These are phyloP conservation scores for Penicillium bialowiezense DNA, from an alignment of 495 filamentous ascomycete genomes.

Conservation along the genomic window DNA sequence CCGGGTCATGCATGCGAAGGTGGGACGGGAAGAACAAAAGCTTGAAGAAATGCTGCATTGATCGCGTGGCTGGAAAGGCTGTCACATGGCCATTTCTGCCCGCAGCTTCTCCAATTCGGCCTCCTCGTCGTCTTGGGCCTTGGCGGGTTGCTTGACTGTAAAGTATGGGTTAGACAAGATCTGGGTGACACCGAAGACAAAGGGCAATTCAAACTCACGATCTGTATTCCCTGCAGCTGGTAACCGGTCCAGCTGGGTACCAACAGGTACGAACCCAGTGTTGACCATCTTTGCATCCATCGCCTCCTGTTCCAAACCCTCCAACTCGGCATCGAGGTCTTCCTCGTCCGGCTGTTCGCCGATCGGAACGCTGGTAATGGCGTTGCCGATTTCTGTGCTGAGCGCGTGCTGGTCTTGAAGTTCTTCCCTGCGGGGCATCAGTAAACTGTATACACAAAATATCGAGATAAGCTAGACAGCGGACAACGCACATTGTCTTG, in stretches of 20 bases:
- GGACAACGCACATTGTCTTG: conserved; percentile 76
- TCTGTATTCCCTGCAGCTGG: conserved; percentile 69
- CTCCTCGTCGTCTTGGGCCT: conserved; percentile 87
- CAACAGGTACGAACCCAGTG: conserved; percentile 74
- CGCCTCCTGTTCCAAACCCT: conserved; percentile 75
- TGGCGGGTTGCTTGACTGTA: conserved; percentile 37
- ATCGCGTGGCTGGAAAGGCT: background rate
- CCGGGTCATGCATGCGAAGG: conserved; percentile 5
- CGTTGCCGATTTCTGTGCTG: conserved; percentile 85
- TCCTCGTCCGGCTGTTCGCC: conserved; percentile 78
- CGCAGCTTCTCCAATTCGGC: conserved; percentile 90
- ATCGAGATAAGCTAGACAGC: background rate
- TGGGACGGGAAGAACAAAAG: conserved; percentile 1
- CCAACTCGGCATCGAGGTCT: conserved; percentile 78
- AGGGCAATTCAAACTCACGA: conserved; percentile 50
- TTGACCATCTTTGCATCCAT: conserved; percentile 92
- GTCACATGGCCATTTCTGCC: conserved; percentile 91
- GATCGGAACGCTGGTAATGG: conserved; percentile 70
- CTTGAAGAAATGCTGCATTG: too few species aligned
- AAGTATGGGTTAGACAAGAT: too few species aligned
- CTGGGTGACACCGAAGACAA: too few species aligned
- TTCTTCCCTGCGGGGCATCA: conserved; percentile 64
- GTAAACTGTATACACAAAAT: background rate
- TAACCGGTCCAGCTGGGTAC: conserved; percentile 67
- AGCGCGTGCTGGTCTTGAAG: conserved; percentile 89